Conservation (phyloP, 2,329 filamentous ascomycete genomes). For the Curvularia lunata region DNA sequence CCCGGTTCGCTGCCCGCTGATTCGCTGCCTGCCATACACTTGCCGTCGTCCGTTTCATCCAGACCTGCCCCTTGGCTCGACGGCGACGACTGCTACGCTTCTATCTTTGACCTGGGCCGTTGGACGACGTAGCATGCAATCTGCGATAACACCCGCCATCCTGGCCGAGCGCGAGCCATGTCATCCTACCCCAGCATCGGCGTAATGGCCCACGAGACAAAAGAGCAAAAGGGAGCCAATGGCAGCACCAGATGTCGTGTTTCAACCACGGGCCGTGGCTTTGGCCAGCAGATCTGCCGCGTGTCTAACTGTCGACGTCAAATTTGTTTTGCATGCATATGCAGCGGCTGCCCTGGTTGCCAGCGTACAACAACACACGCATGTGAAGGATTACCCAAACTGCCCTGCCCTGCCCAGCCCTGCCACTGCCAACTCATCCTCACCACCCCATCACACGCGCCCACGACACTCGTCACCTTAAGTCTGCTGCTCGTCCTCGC, state of each 20-base stretch:
- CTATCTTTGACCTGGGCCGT: no score
- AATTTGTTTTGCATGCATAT: constrained; percentile 15
- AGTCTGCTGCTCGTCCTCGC: constrained; percentile 34
- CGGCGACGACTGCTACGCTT: not conserved
- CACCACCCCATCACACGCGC: constrained; percentile 7
- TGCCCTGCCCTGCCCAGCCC: not conserved
- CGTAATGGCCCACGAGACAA: constrained; percentile 12
- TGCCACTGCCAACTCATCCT: constrained; percentile 12
- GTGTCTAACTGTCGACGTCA: constrained; percentile 5
- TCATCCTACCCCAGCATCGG: constrained; percentile 2
- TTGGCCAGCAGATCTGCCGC: constrained; percentile 14
- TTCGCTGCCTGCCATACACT: constrained; percentile 7
- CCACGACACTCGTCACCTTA: constrained; percentile 2
- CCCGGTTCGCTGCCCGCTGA: not conserved
- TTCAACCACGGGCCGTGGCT: constrained; percentile 6
- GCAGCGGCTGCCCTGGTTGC: not conserved
- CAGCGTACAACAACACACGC: not conserved
- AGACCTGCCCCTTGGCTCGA: not conserved
- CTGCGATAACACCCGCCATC: constrained; percentile 4
- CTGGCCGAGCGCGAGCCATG: constrained; percentile 5
- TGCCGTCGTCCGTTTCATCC: constrained; percentile 12
- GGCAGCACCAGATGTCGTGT: constrained; percentile 24
- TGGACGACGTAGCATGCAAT: not conserved
- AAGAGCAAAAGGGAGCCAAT: constrained; percentile 31
- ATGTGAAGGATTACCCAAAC: not conserved